A percentile compares a stretch with the other conserved stretches of the same genome.
phyloP scores from a whole-genome alignment of 352 stramenopile genomes.

The Phytophthora cactorum region DNA sequence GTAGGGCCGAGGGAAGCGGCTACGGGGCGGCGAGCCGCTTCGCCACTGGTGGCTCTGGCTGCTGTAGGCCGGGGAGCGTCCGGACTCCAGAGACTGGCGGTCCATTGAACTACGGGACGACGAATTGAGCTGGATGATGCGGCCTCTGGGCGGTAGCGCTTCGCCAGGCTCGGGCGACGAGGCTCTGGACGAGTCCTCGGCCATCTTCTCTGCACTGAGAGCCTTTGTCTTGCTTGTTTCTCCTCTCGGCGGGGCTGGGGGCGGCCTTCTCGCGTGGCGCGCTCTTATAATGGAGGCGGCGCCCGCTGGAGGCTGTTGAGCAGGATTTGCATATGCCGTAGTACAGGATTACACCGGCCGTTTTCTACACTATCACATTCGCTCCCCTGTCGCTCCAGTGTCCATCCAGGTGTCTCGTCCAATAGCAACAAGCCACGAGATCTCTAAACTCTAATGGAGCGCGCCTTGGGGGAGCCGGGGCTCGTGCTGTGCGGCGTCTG shows the following conservation, averaged over 20 bases:
- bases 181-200: conserved; percentile 33
- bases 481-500: conserved; percentile 70
- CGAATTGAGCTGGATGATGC: conserved; percentile 36
- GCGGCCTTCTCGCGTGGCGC: conserved; percentile 13
- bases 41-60: conserved; percentile 26
- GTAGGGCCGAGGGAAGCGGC: conserved; percentile 27
- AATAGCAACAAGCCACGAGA: conserved; percentile 12
- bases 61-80: conserved; percentile 18
- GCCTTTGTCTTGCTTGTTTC: neutral
- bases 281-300: conserved; percentile 19
- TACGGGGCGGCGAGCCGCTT: conserved; percentile 26
- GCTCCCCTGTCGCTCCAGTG: conserved; percentile 15
- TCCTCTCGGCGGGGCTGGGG: neutral
- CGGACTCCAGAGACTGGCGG: conserved; percentile 26
- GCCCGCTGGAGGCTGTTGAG: conserved; percentile 1
- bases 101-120: conserved; percentile 25
- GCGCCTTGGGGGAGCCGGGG: conserved; percentile 50
- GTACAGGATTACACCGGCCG: conserved; percentile 19
- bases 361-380: conserved; percentile 19
- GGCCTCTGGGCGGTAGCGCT: conserved; percentile 10
- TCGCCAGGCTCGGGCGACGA: conserved; percentile 36
- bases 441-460: conserved; percentile 37
- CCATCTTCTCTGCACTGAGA: conserved; percentile 23
- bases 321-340: conserved; percentile 17
- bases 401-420: conserved; percentile 12